Evolutionary conservation across 768 basidiomycete species (phyloP), one percentile per base, ranked within the genome.

Genomic region (Trametes villosa): DNA sequence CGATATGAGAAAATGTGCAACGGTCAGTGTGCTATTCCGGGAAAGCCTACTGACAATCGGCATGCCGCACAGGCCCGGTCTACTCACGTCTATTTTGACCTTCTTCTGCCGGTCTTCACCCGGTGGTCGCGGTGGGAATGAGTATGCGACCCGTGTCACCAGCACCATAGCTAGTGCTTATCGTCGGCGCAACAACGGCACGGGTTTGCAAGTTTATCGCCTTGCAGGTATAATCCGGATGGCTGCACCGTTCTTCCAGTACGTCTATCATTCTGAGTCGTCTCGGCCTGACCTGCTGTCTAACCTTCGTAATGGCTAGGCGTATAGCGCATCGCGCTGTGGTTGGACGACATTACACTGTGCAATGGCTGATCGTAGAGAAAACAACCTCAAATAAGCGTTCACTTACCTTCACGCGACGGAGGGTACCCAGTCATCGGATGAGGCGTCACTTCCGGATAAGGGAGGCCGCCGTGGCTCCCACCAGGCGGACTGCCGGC

Each of bases 61-160:
- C 27, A 7, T n/a, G 31, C 31, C 12, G 20, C 22, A 20, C 11
- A 31, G 42, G 53, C 30, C 30, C 30, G 22, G n/a, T 20, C 30
- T 22, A 31, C 53, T 15, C 53, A 54, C 53, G 41, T 11, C 53
- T 54, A 54, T 54, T 54, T 44, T 22, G n/a, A 31, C 9, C 17
- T 4, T 26, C 8, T n/a, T 20, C 11, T 30, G 29, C 41, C 41
- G 30, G 27, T 30, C 27, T 33, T 42, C 53, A 54, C 53, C 41
- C 20, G 7, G 12, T 38, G 17, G n/a, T 24, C 24, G 9, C 29
- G 27, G 41, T 54, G 53, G 53, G 53, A 54, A 26, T 17, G 27
- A n/a, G n/a, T n/a, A n/a, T n/a, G n/a, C n/a, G n/a, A n/a, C 34
- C 8, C 3, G 22, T 20, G 13, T 11, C 27, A 1, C 41, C 41